phyloP scores from a whole-genome alignment of 2,329 filamentous ascomycete species.

The Claviceps fusiformis region DNA sequence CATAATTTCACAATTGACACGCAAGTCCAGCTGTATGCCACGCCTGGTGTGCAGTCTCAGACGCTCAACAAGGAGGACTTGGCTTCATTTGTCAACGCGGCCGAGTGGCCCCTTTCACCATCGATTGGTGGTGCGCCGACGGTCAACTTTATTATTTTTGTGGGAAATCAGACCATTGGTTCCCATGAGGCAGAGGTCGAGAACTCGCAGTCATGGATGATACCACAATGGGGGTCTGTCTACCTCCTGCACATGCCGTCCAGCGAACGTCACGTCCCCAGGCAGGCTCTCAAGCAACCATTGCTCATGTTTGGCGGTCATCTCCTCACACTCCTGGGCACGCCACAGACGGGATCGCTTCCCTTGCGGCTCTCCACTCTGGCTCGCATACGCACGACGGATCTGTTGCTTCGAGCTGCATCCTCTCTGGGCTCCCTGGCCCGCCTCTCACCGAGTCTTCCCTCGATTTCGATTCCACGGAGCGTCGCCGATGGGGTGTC shows the following conservation, averaged over 20 bases:
- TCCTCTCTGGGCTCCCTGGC: conserved; percentile 90
- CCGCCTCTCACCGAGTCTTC: conserved; percentile 68
- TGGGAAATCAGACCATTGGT: conserved; percentile 62
- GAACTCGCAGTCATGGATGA: conserved; percentile 62
- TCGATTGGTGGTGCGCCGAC: conserved; percentile 90
- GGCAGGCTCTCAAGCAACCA: conserved; percentile 57
- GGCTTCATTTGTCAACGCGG: conserved; percentile 90
- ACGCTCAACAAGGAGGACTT: conserved; percentile 73
- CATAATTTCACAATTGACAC: conserved; percentile 95
- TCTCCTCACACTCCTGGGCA: conserved; percentile 73
- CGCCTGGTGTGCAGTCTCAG: conserved; percentile 46
- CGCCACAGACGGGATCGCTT: conserved; percentile 69
- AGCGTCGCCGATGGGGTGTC: conserved; percentile 77
- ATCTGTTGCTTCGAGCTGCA: conserved; percentile 75
- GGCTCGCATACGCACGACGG: conserved; percentile 71
- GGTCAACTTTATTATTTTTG: conserved; percentile 88
- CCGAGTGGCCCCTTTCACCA: conserved; percentile 91
- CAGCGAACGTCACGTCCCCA: conserved; percentile 38
- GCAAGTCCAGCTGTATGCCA: conserved; percentile 90
- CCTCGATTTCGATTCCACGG: conserved; percentile 80
- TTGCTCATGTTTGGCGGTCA: conserved; percentile 87
- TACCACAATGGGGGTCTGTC: conserved; percentile 84
- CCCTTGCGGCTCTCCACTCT: conserved; percentile 76
- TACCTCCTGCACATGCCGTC: conserved; percentile 40
- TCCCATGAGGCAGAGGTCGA: conserved; percentile 26